Conservation (phyloP, 2,329 filamentous ascomycete species). For the Colletotrichum simmondsii region DNA sequence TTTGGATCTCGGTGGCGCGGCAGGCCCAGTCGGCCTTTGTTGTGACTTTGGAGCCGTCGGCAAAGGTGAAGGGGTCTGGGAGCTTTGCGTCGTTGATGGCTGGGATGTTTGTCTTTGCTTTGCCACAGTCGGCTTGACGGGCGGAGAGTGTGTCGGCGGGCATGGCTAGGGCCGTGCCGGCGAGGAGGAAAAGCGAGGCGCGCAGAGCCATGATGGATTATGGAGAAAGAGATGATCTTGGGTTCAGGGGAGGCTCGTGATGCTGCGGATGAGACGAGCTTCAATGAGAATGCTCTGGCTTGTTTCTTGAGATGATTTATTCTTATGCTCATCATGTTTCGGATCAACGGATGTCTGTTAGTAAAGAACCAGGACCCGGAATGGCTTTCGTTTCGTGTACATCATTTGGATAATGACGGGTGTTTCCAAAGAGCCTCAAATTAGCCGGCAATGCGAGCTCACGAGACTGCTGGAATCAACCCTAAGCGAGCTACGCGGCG, state of each 20-base stretch:
- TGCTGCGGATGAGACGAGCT: not conserved
- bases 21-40: slow-evolving; percentile 60
- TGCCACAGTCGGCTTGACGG: slow-evolving; percentile 48
- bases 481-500: not conserved
- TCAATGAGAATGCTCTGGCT: not conserved
- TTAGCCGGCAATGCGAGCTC: not conserved
- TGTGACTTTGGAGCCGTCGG: slow-evolving; percentile 54
- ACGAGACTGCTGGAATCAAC: not conserved
- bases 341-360: slow-evolving; percentile 1
- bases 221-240: not conserved
- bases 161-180: slow-evolving; percentile 47
- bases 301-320: not conserved
- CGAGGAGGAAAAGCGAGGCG: slow-evolving; percentile 36
- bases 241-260: not conserved
- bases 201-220: not conserved
- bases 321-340: not conserved
- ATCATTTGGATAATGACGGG: slow-evolving; percentile 1
- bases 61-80: slow-evolving; percentile 60
- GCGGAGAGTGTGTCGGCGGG: slow-evolving; percentile 48
- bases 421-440: not conserved
- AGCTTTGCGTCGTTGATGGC: slow-evolving; percentile 50
- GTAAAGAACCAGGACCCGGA: not conserved
- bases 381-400: too few species aligned
- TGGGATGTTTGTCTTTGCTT: slow-evolving; percentile 46
- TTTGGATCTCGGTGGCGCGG: slow-evolving; percentile 59